Evolutionary conservation across 164 flowering plant genomes (phyloP), one percentile per base, ranked within the genome.

Genomic region (Piper betle): DNA sequence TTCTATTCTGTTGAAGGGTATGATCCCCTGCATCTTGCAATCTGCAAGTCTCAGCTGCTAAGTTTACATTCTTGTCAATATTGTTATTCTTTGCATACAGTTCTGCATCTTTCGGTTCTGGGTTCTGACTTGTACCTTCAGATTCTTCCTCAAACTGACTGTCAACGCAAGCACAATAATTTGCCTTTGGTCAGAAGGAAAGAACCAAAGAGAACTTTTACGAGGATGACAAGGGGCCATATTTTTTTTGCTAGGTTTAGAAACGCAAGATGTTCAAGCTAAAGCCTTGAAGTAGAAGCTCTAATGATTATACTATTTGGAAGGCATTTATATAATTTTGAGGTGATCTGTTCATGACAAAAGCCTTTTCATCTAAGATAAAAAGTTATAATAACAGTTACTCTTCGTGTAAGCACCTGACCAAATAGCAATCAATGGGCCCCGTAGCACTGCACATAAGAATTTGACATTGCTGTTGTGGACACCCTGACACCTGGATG

Each of bases 141-240:
- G 81, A 80, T 72, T 82, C 84, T 79, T 84, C 95, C 69, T 87
- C 91, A 75, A 87, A 88, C 81, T 83, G 84, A 69, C 92, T 88
- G 58, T 55, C 38, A 55, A 19, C 5, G 57, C 43, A 18, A 60
- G 41, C 7, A 18, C 19, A 16, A 41, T 3, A 2, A 43, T 10
- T 42, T 9, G n/a, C 37, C 41, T n/a, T 41, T 0, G 39, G 18
- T 19, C 12, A 16, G 19, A 6, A 37, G 25, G 4, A 16, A 5
- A 20, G 9, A 6, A 9, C 8, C 3, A 19, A 1, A 58, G 2
- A 11, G 12, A 8, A 37, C 17, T 10, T 19, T 17, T 58, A 37
- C 46, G 6, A 40, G 39, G 6, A 38, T 3, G 25, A 3, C 19
- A 10, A 53, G 48, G 20, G 6, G 13, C 6, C 38, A 2, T 62